A percentile compares a stretch with the other conserved stretches of the same genome.
phyloP scores from a whole-genome alignment of 352 stramenopile genomes.

The Ochromonadaceae sp. region DNA sequence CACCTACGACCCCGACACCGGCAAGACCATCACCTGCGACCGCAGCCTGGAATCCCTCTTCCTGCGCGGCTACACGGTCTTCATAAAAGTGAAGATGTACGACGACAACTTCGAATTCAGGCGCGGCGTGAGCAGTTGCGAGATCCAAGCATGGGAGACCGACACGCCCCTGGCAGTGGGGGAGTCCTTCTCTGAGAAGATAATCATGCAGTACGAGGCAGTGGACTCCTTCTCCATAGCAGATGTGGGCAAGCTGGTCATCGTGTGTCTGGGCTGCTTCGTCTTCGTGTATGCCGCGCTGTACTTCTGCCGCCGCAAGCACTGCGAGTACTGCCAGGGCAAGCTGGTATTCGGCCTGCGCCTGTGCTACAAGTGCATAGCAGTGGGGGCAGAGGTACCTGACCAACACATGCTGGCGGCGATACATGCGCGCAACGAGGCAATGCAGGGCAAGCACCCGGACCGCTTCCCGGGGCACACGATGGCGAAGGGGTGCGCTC shows the following conservation, averaged over 20 bases:
- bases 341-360: neutral
- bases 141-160: neutral
- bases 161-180: neutral
- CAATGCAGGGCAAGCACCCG: neutral
- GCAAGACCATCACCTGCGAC: neutral
- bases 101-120: constrained; percentile 8
- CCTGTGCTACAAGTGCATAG: constrained; percentile 2
- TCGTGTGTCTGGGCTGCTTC: neutral
- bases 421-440: constrained; percentile 1
- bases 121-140: neutral
- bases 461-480: neutral
- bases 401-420: constrained; percentile 1
- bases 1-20: neutral
- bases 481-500: no score
- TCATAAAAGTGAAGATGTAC: neutral
- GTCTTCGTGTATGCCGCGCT: neutral
- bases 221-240: neutral
- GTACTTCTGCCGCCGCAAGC: neutral
- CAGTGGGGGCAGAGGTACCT: neutral
- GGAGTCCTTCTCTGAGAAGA: constrained; percentile 3
- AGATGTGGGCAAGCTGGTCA: neutral
- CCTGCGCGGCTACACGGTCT: neutral
- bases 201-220: neutral
- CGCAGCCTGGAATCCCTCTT: neutral
- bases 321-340: neutral